Evolutionary conservation across 129 eudicot species (phyloP).

Genomic region (Cynara cardunculus): DNA sequence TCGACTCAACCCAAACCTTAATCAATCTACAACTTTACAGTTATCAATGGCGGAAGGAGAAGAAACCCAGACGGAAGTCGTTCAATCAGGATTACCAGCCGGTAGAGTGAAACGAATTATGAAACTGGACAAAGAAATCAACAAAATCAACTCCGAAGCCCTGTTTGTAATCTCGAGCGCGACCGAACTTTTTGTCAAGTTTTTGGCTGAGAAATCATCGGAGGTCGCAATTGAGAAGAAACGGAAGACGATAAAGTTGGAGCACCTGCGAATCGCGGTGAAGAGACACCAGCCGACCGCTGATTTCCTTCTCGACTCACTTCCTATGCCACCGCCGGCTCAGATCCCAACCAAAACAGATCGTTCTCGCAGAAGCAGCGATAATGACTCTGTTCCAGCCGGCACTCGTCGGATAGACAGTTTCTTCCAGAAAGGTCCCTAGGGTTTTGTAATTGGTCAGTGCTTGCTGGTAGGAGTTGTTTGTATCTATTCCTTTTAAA

Average conservation of each 20-base stretch:
- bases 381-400: conserved; percentile 35
- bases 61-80: conserved; percentile 27
- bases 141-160: conserved; percentile 73
- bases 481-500: not conserved
- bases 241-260: conserved; percentile 58
- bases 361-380: conserved; percentile 9
- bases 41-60: conserved; percentile 56
- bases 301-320: conserved; percentile 84
- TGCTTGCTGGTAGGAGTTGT: not conserved
- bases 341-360: conserved; percentile 25
- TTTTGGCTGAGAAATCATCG: conserved; percentile 70
- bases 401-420: conserved; percentile 62
- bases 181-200: conserved; percentile 68
- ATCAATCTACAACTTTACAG: not conserved
- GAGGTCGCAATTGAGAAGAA: conserved; percentile 69
- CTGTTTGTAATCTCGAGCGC: conserved; percentile 56
- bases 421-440: conserved; percentile 52
- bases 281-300: conserved; percentile 78
- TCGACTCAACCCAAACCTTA: not conserved
- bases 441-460: conserved; percentile 18
- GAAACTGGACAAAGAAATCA: conserved; percentile 84
- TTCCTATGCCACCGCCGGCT: conserved; percentile 46
- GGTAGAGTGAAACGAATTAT: conserved; percentile 73
- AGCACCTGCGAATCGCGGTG: conserved; percentile 69
- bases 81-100: conserved; percentile 50